Evolutionary conservation across 306 rosid species (phyloP), one percentile per base, ranked within the genome.

Genomic region (Pyrus communis): DNA sequence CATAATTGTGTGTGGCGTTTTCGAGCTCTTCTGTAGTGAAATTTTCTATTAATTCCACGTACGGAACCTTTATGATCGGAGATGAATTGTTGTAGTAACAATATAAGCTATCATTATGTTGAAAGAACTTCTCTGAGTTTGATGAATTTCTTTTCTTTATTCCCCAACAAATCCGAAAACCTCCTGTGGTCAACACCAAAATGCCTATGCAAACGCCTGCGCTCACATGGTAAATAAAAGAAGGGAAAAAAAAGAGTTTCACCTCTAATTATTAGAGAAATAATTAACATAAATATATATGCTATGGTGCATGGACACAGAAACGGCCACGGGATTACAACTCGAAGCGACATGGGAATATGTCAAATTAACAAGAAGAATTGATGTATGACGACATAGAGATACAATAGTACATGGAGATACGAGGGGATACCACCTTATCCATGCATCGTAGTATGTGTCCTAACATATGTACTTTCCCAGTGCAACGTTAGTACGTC

Each of bases 21-120:
- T 15, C 43, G 4, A 77, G 69, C 13, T 68, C 69, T 4, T 77
- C 80, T 38, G 22, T 19, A 40, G 3, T 52, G 12, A 67, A 77
- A 18, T 68, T 57, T 19, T 67, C 21, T 61, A 65, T 14, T 12
- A n/a, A 17, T 22, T 52, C 67, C 30, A 33, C 8, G 38, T 33
- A 38, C 8, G 2, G 63, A 75, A 5, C 45, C 62, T 31, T 18
- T 28, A 3, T 40, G 31, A 2, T 18, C 4, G 19, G 58, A 33
- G 38, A 33, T 33, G 60, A 68, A 43, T 54, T 55, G 69, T 68
- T 57, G 67, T 43, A 38, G 61, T 13, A 77, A 58, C 11, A 77
- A 28, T 18, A 69, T 18, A 69, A 7, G 9, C 80, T 75, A 17
- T 75, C 80, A 59, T 77, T 77, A 28, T 69, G 70, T 68, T 59